A percentile compares a stretch with the other conserved stretches of the same genome.
Conservation (phyloP, 1,284 basidiomycete species). For the Leccinum fuscescens region DNA sequence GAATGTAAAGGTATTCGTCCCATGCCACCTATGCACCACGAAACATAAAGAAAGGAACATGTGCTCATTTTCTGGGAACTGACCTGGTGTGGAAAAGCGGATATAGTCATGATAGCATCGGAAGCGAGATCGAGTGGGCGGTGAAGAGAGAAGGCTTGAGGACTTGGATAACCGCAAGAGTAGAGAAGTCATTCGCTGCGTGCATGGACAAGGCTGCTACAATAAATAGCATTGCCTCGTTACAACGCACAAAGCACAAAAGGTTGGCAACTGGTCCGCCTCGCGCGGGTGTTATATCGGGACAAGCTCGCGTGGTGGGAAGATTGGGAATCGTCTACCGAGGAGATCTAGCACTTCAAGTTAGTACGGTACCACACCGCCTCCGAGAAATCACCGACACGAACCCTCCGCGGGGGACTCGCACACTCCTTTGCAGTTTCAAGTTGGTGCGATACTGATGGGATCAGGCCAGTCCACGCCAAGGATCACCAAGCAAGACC, state of each 20-base stretch:
- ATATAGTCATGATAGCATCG: conserved; percentile 66
- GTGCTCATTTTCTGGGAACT: neutral
- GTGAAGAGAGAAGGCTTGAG: conserved; percentile 7
- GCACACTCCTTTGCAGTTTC: conserved; percentile 4
- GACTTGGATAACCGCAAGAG: conserved; percentile 20
- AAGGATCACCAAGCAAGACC: conserved; percentile 91
- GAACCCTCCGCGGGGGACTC: conserved; percentile 1
- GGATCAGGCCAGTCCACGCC: conserved; percentile 76
- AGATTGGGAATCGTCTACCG: neutral
- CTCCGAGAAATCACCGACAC: neutral
- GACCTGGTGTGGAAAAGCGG: conserved; percentile 59
- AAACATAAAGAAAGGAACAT: neutral
- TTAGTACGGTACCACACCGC: neutral
- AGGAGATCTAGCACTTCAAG: neutral
- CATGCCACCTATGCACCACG: conserved; percentile 39
- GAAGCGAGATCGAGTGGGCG: conserved; percentile 5
- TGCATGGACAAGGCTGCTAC: conserved; percentile 23
- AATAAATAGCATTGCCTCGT: conserved; percentile 31
- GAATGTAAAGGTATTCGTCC: conserved; percentile 52
- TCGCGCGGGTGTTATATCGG: conserved; percentile 4
- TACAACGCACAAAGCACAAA: conserved; percentile 8
- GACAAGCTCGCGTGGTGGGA: conserved; percentile 20
- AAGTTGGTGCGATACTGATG: conserved; percentile 41
- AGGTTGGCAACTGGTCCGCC: conserved; percentile 7
- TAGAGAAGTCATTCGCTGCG: conserved; percentile 29